A percentile compares a stretch with the other conserved stretches of the same genome.
Conservation (phyloP, 139 green algal genomes). For the Closterium sp. region DNA sequence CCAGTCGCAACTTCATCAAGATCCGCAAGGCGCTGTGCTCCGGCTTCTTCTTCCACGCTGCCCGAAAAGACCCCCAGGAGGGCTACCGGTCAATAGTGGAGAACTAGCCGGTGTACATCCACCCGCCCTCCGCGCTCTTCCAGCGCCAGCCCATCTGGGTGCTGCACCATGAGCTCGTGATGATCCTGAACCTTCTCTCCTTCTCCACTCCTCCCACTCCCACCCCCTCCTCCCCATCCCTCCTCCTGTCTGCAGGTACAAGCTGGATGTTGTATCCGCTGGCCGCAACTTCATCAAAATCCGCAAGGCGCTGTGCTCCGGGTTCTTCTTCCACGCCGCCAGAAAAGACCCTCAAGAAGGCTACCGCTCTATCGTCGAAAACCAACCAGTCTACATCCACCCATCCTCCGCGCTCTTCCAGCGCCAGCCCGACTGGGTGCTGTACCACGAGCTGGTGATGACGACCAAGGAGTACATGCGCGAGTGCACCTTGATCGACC, state of each 20-base stretch:
- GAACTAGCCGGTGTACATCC: slow-evolving; percentile 66
- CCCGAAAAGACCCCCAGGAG: slow-evolving; percentile 74
- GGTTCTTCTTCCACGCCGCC: slow-evolving; percentile 70
- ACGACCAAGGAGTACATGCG: slow-evolving; percentile 66
- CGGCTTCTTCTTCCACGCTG: slow-evolving; percentile 71
- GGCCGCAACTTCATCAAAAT: slow-evolving; percentile 87
- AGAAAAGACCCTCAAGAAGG: slow-evolving; percentile 76
- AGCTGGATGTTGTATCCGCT: slow-evolving; percentile 88
- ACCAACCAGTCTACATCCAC: slow-evolving; percentile 64
- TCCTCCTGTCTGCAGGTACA: slow-evolving; percentile 68
- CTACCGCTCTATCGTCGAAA: slow-evolving; percentile 87
- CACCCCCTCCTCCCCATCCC: not conserved
- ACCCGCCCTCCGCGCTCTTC: slow-evolving; percentile 57
- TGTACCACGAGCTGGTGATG: slow-evolving; percentile 77
- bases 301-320: slow-evolving; percentile 65
- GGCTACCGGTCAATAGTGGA: slow-evolving; percentile 85
- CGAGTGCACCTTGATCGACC: slow-evolving; percentile 84
- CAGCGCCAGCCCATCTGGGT: slow-evolving; percentile 85
- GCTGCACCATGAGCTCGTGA: slow-evolving; percentile 75
- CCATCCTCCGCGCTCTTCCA: slow-evolving; percentile 64
- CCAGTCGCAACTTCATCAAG: slow-evolving; percentile 81
- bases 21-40: slow-evolving; percentile 71
- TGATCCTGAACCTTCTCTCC: slow-evolving; percentile 14
- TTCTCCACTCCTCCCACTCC: not conserved
- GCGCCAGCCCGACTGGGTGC: slow-evolving; percentile 80